These are phyloP conservation scores for Paramecium octaurelia DNA, from an alignment of 73 alveolate species.

Conservation along the genomic window DNA sequence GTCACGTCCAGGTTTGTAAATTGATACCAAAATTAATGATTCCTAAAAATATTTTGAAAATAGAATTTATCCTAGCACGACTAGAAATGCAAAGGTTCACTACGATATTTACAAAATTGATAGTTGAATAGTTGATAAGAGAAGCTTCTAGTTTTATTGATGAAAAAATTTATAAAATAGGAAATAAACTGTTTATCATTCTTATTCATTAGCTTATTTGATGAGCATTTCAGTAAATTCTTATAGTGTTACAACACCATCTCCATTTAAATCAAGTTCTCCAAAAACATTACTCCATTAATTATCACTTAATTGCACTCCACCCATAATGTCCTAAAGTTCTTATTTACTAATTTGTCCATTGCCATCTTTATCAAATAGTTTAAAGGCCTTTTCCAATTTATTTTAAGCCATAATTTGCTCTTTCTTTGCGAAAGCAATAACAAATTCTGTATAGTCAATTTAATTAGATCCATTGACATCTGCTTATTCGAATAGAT, in stretches of 20 bases:
- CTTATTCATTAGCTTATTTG: not conserved
- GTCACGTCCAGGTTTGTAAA: not conserved
- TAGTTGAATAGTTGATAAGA: not conserved
- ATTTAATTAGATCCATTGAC: constrained; percentile 17
- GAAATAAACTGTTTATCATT: not conserved
- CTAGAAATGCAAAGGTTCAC: not conserved
- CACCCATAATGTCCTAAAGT: constrained; percentile 36
- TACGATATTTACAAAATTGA: not conserved
- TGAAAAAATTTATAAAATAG: not conserved
- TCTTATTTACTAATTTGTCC: constrained; percentile 22
- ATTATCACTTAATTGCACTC: constrained; percentile 21
- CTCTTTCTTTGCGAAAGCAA: constrained; percentile 15
- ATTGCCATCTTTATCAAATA: constrained; percentile 48
- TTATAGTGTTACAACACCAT: constrained; percentile 1
- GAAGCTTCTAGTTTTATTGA: not conserved
- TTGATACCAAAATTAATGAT: not conserved
- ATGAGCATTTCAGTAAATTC: constrained; percentile 23
- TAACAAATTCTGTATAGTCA: constrained; percentile 26
- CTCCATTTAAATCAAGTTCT: constrained; percentile 28
- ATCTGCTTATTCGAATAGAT: not conserved
- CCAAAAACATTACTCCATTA: constrained; percentile 19
- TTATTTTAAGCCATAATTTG: constrained; percentile 2
- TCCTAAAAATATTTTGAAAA: not conserved
- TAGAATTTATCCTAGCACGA: not conserved
- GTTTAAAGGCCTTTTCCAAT: constrained; percentile 31